A percentile compares a stretch with the other conserved stretches of the same genome.
These are phyloP conservation scores for Suhomyces pyralidae DNA, from an alignment of 805 yeast species.

Conservation along the genomic window DNA sequence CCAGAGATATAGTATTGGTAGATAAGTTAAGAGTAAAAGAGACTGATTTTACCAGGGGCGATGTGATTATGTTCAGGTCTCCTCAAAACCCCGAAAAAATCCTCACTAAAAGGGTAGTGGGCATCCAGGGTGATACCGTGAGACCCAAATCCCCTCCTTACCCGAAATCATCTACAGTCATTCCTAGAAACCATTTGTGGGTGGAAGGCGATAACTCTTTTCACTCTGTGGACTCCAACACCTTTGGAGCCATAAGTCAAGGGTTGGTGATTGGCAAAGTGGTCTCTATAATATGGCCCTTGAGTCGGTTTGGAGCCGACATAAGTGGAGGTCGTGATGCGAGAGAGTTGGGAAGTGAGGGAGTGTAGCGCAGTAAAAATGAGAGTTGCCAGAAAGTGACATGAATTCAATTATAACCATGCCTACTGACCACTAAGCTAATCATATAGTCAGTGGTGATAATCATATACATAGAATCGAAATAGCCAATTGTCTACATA, in stretches of 20 bases:
- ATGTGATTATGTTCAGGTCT: constrained; percentile 72
- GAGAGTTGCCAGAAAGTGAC: too few species aligned
- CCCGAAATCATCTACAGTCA: constrained; percentile 54
- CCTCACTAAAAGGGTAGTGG: constrained; percentile 79
- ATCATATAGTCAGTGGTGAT: too few species aligned
- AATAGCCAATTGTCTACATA: too few species aligned
- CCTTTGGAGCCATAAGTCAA: constrained; percentile 82
- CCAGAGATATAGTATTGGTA: constrained; percentile 61
- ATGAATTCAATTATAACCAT: too few species aligned
- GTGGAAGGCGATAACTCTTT: constrained; percentile 86
- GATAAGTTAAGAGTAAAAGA: constrained; percentile 59
- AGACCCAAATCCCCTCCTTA: constrained; percentile 58
- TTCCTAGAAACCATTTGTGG: constrained; percentile 87
- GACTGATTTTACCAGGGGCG: constrained; percentile 51
- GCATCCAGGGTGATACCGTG: constrained; percentile 67
- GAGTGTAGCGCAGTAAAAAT: too few species aligned
- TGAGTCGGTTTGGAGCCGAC: constrained; percentile 28
- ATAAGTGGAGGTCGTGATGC: constrained; percentile 27
- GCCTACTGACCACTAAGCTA: too few species aligned
- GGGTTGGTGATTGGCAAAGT: constrained; percentile 82
- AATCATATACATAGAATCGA: too few species aligned
- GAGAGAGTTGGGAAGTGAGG: neutral
- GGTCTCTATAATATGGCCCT: constrained; percentile 66
- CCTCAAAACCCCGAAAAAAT: constrained; percentile 76
- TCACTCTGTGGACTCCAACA: constrained; percentile 81